A percentile compares a stretch with the other conserved stretches of the same genome.
Conservation (phyloP, 176 grass and related monocot genomes). For the Cenchrus fungigraminus region DNA sequence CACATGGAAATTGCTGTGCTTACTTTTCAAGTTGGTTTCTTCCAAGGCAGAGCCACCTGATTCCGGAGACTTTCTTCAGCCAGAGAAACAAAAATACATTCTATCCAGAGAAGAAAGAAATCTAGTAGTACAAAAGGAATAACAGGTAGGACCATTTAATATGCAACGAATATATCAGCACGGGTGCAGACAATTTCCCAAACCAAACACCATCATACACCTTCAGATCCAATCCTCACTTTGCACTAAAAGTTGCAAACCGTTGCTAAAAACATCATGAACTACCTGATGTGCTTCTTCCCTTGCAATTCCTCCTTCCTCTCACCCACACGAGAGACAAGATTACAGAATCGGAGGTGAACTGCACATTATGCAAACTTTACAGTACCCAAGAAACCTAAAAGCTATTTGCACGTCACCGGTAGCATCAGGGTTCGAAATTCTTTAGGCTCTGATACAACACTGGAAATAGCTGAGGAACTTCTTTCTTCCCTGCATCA, state of each 20-base stretch:
- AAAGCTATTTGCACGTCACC: conserved; percentile 33
- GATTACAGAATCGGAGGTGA: conserved; percentile 34
- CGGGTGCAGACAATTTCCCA: conserved; percentile 4
- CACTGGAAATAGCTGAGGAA: conserved; percentile 89
- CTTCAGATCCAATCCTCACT: conserved; percentile 28
- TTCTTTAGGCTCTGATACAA: conserved; percentile 69
- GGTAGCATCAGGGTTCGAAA: not conserved
- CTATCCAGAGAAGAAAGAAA: not conserved
- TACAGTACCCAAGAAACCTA: conserved; percentile 45
- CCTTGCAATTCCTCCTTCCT: not conserved
- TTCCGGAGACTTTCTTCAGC: not conserved
- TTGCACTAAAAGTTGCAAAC: conserved; percentile 21
- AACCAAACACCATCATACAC: conserved; percentile 22
- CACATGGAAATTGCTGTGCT: not conserved
- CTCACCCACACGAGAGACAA: not conserved
- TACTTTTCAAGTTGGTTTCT: not conserved
- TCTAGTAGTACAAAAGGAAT: not conserved
- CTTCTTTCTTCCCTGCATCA: conserved; percentile 82
- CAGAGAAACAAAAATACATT: not conserved
- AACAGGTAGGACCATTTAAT: not conserved
- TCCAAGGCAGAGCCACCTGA: conserved; percentile 10
- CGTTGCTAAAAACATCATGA: not conserved
- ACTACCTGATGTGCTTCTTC: conserved; percentile 7
- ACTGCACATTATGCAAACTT: conserved; percentile 48
- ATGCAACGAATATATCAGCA: conserved; percentile 9